A percentile compares a stretch with the other conserved stretches of the same genome.
These are phyloP conservation scores for Medicago arabica DNA, from an alignment of 306 rosid genomes.

Conservation along the genomic window DNA sequence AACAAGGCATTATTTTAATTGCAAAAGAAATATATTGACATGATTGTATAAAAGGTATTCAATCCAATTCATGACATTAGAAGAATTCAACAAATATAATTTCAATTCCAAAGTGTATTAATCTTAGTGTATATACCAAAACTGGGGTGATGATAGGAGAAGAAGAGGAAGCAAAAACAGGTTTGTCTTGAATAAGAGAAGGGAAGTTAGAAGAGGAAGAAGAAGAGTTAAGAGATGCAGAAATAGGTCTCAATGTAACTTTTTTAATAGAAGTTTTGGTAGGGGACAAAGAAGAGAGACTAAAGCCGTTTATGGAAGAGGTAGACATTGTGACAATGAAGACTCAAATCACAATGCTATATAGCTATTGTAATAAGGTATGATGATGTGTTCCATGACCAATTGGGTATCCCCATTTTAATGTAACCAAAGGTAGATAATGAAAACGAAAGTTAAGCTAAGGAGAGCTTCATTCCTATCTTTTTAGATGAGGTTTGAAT, in stretches of 20 bases:
- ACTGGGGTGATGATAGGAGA: slow-evolving; percentile 68
- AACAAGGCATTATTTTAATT: background rate
- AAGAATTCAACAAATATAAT: background rate
- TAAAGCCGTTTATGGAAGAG: slow-evolving; percentile 65
- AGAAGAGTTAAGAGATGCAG: slow-evolving; percentile 54
- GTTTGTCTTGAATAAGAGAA: slow-evolving; percentile 84
- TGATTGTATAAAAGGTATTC: background rate
- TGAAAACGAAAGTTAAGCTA: slow-evolving; percentile 69
- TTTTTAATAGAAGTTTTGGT: slow-evolving; percentile 47
- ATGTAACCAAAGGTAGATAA: slow-evolving; percentile 53
- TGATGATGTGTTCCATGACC: background rate
- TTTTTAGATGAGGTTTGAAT: slow-evolving; percentile 75
- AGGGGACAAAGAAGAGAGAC: slow-evolving; percentile 58
- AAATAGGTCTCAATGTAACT: slow-evolving; percentile 60
- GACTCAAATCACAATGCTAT: slow-evolving; percentile 39
- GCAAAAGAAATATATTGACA: background rate
- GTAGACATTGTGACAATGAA: slow-evolving; percentile 72
- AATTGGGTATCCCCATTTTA: slow-evolving; percentile 42
- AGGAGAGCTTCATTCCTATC: slow-evolving; percentile 79
- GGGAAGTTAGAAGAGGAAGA: slow-evolving; percentile 55
- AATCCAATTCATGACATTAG: background rate
- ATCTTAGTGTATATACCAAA: slow-evolving; percentile 54
- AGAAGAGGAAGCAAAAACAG: slow-evolving; percentile 81
- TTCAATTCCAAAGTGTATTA: background rate
- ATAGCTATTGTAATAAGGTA: slow-evolving; percentile 21